phyloP scores from a whole-genome alignment of 2,329 filamentous ascomycete genomes.

The Neopestalotiopsis sp. region DNA sequence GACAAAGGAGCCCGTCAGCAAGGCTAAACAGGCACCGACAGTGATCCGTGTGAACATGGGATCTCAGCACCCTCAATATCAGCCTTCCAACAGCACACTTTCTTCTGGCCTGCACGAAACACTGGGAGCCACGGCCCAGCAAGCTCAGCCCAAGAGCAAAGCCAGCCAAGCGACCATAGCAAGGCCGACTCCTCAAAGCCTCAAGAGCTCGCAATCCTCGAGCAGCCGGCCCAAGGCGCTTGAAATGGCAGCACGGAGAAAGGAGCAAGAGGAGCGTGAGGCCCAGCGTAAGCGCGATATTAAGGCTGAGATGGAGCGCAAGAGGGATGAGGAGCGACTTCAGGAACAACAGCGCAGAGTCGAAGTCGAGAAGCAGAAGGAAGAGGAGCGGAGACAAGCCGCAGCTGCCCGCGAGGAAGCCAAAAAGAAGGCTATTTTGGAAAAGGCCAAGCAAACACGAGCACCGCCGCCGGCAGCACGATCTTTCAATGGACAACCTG shows the following conservation, averaged over 20 bases:
- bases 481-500: conserved; percentile 55
- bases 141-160: conserved; percentile 63
- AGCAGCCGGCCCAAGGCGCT: conserved; percentile 73
- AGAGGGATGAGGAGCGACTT: conserved; percentile 71
- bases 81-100: conserved; percentile 62
- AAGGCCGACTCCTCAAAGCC: conserved; percentile 60
- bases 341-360: conserved; percentile 64
- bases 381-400: conserved; percentile 65
- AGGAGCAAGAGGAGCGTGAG: conserved; percentile 83
- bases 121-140: conserved; percentile 46
- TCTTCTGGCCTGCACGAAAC: conserved; percentile 66
- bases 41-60: conserved; percentile 74
- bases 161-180: conserved; percentile 71
- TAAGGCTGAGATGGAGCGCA: conserved; percentile 81
- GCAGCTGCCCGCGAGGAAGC: conserved; percentile 57
- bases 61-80: conserved; percentile 65
- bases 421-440: conserved; percentile 68
- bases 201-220: conserved; percentile 70
- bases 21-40: conserved; percentile 71
- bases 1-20: conserved; percentile 62
- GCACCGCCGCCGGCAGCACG: conserved; percentile 66
- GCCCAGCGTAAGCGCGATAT: conserved; percentile 79
- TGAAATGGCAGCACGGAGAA: conserved; percentile 79
- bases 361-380: conserved; percentile 66
- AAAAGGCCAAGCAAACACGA: conserved; percentile 69